Evolutionary conservation across 2,329 filamentous ascomycete species (phyloP), one percentile per base, ranked within the genome.

Genomic region (Colletotrichum lentis): DNA sequence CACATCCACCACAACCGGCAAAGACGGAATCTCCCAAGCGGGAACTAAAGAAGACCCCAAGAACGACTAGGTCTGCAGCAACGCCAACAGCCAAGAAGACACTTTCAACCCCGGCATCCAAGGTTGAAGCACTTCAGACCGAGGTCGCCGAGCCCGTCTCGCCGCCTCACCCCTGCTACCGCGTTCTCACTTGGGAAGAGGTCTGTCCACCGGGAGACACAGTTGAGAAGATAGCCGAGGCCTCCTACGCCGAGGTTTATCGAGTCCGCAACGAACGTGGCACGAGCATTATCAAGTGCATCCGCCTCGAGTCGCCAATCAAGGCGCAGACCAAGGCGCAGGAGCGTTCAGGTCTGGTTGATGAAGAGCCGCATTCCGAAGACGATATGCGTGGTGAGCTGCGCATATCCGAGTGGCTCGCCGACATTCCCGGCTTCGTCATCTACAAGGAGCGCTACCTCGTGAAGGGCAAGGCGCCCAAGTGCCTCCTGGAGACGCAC

Each of bases 241-340:
- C 88, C 5, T 90, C 88, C 2, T 90, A 86, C 71, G 87, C 88
- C 6, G 88, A 90, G 74, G 87, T 90, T 11, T 90, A 90, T 72
- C 86, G 87, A 11, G 82, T 90, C 71, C 85, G 80, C 54, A 90
- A 88, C 73, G 79, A 82, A 52, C 80, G 83, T 18, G 87, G 87
- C 10, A 88, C 85, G 31, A 89, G 86, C 74, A 89, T 90, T 73
- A 86, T 90, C 77, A 90, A 90, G 72, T 84, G 86, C 22, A 87
- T 90, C 66, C 83, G 87, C 2, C 81, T 90, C 11, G 76, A 83
- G 12, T 88, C 86, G 0, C 85, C 85, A 4, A 86, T 89, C 67
- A 86, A 84, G 69, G 74, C 84, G 0, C 85, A 87, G 72, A 88
- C 86, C 8, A 88, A 86, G 67, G 76, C 84, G 0, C 86, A 89